phyloP scores from a whole-genome alignment of 2,329 filamentous ascomycete genomes.

The Fusarium guadeloupense region DNA sequence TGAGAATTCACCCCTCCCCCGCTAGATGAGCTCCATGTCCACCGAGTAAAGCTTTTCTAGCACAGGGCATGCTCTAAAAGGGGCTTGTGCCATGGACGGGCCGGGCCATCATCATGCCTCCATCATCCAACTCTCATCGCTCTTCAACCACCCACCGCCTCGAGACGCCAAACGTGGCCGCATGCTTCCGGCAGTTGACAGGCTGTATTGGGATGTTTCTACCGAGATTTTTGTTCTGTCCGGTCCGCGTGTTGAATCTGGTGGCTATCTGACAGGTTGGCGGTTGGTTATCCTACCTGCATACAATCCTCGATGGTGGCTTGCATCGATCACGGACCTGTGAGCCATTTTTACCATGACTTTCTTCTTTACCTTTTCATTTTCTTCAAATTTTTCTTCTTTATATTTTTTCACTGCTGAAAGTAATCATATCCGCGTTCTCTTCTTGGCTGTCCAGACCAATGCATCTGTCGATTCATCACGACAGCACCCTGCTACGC shows the following conservation, averaged over 20 bases:
- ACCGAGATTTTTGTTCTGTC: not conserved
- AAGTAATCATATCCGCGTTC: not conserved
- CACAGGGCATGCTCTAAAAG: slow-evolving; percentile 10
- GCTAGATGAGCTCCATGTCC: not conserved
- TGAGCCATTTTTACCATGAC: slow-evolving; percentile 38
- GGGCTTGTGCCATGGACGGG: slow-evolving; percentile 22
- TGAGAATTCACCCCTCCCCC: slow-evolving; percentile 31
- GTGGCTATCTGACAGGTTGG: slow-evolving; percentile 1
- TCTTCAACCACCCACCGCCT: slow-evolving; percentile 37
- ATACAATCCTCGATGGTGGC: slow-evolving; percentile 34
- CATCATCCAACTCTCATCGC: slow-evolving; percentile 15
- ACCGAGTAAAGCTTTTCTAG: slow-evolving; percentile 1
- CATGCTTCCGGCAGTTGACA: slow-evolving; percentile 23
- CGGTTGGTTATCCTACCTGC: slow-evolving; percentile 7
- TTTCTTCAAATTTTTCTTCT: slow-evolving; percentile 2
- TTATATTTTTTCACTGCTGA: slow-evolving; percentile 7
- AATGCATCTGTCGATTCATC: no score
- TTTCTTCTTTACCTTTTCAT: not conserved
- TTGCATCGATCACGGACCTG: slow-evolving; percentile 27
- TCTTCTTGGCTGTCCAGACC: slow-evolving; percentile 2
- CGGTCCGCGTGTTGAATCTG: slow-evolving; percentile 1
- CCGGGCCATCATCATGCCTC: slow-evolving; percentile 27
- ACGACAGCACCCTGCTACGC: slow-evolving; percentile 1
- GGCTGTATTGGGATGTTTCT: not conserved
- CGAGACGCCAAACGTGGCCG: slow-evolving; percentile 34